A percentile compares a stretch with the other conserved stretches of the same genome.
Conservation (phyloP, 331 rosid genomes). For the Rhamnella rubrinervis region DNA sequence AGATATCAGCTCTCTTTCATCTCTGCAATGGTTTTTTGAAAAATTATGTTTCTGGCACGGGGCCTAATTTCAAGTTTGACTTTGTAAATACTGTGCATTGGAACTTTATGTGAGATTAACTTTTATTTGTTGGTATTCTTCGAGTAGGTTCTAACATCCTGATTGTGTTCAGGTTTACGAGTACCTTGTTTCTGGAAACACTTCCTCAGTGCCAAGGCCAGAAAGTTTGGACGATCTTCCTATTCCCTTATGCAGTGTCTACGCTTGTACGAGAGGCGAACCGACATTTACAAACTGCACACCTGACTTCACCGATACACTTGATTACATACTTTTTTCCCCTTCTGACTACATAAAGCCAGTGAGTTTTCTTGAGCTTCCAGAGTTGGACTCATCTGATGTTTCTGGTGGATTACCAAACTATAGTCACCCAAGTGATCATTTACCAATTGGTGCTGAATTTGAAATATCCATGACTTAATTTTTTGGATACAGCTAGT, state of each 20-base stretch:
- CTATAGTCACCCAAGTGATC: conserved; percentile 76
- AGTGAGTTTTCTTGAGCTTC: conserved; percentile 76
- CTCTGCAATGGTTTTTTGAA: no score
- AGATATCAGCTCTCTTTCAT: no score
- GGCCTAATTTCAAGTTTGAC: no score
- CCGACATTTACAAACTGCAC: conserved; percentile 90
- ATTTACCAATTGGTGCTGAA: conserved; percentile 73
- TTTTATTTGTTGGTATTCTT: conserved; percentile 1
- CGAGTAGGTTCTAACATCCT: background rate
- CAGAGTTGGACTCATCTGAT: conserved; percentile 56
- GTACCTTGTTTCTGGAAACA: conserved; percentile 57
- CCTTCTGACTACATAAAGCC: conserved; percentile 66
- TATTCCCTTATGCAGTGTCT: conserved; percentile 66
- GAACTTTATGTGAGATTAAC: background rate
- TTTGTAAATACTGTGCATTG: background rate
- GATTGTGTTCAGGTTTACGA: conserved; percentile 57
- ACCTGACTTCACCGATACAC: conserved; percentile 83
- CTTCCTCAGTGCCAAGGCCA: conserved; percentile 34
- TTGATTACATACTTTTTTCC: conserved; percentile 68
- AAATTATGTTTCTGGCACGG: no score
- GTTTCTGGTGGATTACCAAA: conserved; percentile 82
- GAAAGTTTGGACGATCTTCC: conserved; percentile 53
- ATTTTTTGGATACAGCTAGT: background rate
- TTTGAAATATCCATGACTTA: conserved; percentile 46
- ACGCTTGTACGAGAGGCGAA: conserved; percentile 65